Evolutionary conservation across 495 filamentous ascomycete genomes (phyloP).

Genomic region (Bacidia rubella): DNA sequence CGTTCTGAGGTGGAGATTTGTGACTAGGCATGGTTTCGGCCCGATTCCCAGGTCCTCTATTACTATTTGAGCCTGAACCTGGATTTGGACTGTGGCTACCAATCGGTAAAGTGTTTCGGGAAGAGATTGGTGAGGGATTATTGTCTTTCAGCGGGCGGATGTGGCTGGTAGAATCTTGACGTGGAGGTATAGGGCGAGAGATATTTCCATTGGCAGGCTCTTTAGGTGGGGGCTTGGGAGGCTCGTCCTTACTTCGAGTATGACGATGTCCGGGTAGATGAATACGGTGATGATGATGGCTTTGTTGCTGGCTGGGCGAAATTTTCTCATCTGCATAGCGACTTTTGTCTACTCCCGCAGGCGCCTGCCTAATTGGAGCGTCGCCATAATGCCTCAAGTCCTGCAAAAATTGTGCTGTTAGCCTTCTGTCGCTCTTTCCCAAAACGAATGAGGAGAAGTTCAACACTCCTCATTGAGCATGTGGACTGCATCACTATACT

Average conservation of each 20-base stretch:
- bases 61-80: conserved; percentile 33
- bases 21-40: conserved; percentile 36
- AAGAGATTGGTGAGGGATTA: conserved; percentile 32
- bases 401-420: conserved; percentile 24
- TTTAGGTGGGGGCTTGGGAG: conserved; percentile 34
- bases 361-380: conserved; percentile 62
- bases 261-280: conserved; percentile 62
- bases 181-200: conserved; percentile 46
- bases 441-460: not conserved
- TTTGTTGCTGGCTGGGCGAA: conserved; percentile 29
- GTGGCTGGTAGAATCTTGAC: conserved; percentile 52
- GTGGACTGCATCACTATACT: no score
- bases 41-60: conserved; percentile 34
- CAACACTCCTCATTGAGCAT: not conserved
- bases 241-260: conserved; percentile 60
- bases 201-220: conserved; percentile 34
- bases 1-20: conserved; percentile 40
- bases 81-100: conserved; percentile 66
- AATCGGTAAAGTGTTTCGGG: conserved; percentile 32
- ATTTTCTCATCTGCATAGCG: conserved; percentile 39
- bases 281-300: conserved; percentile 43
- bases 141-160: conserved; percentile 36
- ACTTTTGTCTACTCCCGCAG: conserved; percentile 55
- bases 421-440: conserved; percentile 11
- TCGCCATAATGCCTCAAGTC: conserved; percentile 74